These are phyloP conservation scores for Tephrocybe sp. DNA, from an alignment of 768 basidiomycete species.

Conservation along the genomic window DNA sequence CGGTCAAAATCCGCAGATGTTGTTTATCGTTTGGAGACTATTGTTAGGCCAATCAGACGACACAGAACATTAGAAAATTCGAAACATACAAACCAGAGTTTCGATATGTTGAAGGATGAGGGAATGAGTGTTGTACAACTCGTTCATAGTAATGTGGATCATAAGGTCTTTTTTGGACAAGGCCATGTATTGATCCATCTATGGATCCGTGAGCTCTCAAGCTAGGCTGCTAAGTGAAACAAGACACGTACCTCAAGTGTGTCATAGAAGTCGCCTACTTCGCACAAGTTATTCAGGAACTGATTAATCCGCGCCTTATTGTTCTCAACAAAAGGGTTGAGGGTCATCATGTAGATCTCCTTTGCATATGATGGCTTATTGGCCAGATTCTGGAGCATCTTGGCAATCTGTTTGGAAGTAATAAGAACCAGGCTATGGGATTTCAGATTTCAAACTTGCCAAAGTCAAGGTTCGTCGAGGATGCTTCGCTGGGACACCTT, in stretches of 20 bases:
- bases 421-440: slow-evolving; percentile 5
- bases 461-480: slow-evolving; percentile 94
- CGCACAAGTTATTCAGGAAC: slow-evolving; percentile 95
- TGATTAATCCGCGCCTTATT: slow-evolving; percentile 98
- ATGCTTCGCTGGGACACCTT: slow-evolving; percentile 96
- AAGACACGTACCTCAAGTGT: slow-evolving; percentile 78
- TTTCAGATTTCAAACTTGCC: slow-evolving; percentile 31
- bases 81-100: slow-evolving; percentile 82
- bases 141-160: slow-evolving; percentile 98
- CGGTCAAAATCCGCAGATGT: slow-evolving; percentile 93
- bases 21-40: slow-evolving; percentile 98
- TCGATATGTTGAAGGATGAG: slow-evolving; percentile 95
- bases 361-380: slow-evolving; percentile 99
- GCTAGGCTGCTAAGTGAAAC: background rate
- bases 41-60: too few relatives aligned
- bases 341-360: slow-evolving; percentile 97
- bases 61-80: too few relatives aligned
- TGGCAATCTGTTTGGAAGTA: slow-evolving; percentile 73
- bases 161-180: slow-evolving; percentile 97
- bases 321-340: slow-evolving; percentile 98
- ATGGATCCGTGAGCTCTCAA: slow-evolving; percentile 1
- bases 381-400: slow-evolving; percentile 99
- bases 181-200: slow-evolving; percentile 99
- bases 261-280: slow-evolving; percentile 99
- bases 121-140: slow-evolving; percentile 98